These are phyloP conservation scores for Ceratocystis cacaofunesta DNA, from an alignment of 2,329 filamentous ascomycete species.

Conservation along the genomic window DNA sequence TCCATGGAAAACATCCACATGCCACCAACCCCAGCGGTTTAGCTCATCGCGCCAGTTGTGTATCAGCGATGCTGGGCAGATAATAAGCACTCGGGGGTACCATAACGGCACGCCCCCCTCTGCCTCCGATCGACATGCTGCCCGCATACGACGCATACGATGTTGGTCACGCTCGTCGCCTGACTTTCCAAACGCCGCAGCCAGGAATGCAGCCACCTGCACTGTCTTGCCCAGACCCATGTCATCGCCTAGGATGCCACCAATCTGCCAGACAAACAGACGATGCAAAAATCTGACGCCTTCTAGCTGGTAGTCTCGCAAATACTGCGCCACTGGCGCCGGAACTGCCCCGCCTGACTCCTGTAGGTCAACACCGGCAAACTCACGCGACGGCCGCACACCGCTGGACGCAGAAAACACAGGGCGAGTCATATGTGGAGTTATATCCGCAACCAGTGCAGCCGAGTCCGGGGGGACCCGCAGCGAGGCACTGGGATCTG, in stretches of 20 bases:
- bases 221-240: conserved; percentile 98
- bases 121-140: conserved; percentile 22
- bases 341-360: conserved; percentile 72
- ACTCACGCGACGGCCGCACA: conserved; percentile 50
- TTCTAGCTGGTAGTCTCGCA: conserved; percentile 80
- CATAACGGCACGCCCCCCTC: not conserved
- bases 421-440: conserved; percentile 42
- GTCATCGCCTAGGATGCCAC: conserved; percentile 83
- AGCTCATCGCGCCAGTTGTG: conserved; percentile 85
- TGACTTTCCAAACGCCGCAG: conserved; percentile 85
- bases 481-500: conserved; percentile 48
- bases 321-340: conserved; percentile 75
- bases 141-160: conserved; percentile 72
- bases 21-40: conserved; percentile 90
- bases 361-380: conserved; percentile 59
- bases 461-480: conserved; percentile 64
- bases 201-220: conserved; percentile 84
- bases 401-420: conserved; percentile 40
- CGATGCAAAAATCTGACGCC: conserved; percentile 77
- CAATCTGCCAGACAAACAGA: conserved; percentile 79
- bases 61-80: conserved; percentile 80
- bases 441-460: conserved; percentile 55
- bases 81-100: conserved; percentile 56
- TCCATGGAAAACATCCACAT: conserved; percentile 70
- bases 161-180: conserved; percentile 75